Evolutionary conservation across 495 filamentous ascomycete genomes (phyloP), one percentile per base, ranked within the genome.

Genomic region (Podospora pseudocomata): DNA sequence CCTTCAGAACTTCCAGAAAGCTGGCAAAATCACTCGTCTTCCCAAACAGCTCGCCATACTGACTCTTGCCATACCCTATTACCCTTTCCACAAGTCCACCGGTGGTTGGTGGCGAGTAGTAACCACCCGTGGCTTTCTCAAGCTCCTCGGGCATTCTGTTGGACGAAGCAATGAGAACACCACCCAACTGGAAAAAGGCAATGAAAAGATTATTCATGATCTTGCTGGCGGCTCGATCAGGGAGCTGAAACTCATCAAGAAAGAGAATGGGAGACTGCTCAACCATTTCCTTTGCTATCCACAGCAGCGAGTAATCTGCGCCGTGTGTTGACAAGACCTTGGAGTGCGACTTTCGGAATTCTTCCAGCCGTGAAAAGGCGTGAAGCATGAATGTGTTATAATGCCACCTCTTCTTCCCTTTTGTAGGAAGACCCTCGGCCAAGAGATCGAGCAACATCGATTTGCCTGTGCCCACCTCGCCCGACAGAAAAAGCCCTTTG

Each of bases 311-410:
- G 71, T 90, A 84, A 66, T 90, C 87, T 2, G 85, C 79, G 3
- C 74, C 73, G 54, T 64, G 84, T 0, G 56, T 63, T 6, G 70
- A 68, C 34, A 70, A 32, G 5, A 18, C 16, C 27, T 65, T 68
- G n/a, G 72, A 73, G 19, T 73, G 72, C 2, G 72, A 75, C 44
- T 81, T 85, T 39, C 87, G 80, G 27, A 89, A 80, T 39, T 78
- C 73, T 69, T 92, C 90, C 4, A 92, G 76, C 44, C 81, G 83
- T 3, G 89, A 86, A 30, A 91, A 77, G 1, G 83, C 87, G 66
- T 91, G 84, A 9, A 92, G 76, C 89, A 92, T 92, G 69, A 92
- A 92, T 0, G 86, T 90, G 73, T 90, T 89, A 77, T 90, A 92
- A 74, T 92, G 89, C 86, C 87, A 91, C 65, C 89, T 78, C 64